Percentiles rank a stretch among this genome's conserved stretches.
Conservation (phyloP, 1,284 basidiomycete genomes). For the Ganoderma multipileum region DNA sequence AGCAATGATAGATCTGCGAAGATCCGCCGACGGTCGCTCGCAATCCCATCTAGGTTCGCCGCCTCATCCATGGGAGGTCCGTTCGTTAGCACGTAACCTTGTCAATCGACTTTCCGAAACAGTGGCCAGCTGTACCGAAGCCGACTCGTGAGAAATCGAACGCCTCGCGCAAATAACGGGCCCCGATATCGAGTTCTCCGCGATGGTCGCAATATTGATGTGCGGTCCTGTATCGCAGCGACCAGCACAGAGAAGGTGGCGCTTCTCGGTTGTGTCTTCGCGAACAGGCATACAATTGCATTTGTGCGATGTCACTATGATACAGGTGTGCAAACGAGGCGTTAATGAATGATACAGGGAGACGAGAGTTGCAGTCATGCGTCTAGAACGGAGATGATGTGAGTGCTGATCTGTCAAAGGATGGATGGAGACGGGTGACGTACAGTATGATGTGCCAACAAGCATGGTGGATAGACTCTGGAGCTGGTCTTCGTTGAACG, state of each 20-base stretch:
- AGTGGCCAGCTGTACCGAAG: background rate
- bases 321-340: constrained; percentile 17
- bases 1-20: background rate
- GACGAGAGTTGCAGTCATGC: constrained; percentile 18
- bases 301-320: constrained; percentile 10
- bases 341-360: constrained; percentile 9
- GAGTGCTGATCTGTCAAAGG: background rate
- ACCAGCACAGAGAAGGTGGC: background rate
- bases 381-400: constrained; percentile 11
- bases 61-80: background rate
- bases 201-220: background rate
- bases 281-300: constrained; percentile 8
- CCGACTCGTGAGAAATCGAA: background rate
- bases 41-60: constrained; percentile 10
- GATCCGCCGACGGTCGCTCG: constrained; percentile 16
- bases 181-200: background rate
- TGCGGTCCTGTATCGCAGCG: background rate
- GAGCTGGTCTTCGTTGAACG: constrained; percentile 91
- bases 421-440: constrained; percentile 36
- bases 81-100: background rate
- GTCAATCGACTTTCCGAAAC: no score
- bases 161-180: background rate
- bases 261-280: background rate
- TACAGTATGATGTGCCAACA: constrained; percentile 91
- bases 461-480: constrained; percentile 89